These are phyloP conservation scores for slime mould (Dictyostelium discoideum) DNA, from an alignment of 78 protist genomes.

Conservation along the genomic window DNA sequence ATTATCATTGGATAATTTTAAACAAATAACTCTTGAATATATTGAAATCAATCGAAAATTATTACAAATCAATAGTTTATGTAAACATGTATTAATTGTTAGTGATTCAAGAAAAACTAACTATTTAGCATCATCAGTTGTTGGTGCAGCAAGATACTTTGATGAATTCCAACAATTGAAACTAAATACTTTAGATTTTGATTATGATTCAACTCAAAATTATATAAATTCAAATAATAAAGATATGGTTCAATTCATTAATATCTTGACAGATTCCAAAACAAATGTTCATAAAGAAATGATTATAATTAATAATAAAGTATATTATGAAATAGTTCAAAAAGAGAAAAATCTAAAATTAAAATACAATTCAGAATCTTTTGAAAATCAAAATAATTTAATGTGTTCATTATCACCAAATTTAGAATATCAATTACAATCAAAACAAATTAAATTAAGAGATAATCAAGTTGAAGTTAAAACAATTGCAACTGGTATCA, in stretches of 20 bases:
- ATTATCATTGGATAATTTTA: not conserved
- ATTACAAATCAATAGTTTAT: not conserved
- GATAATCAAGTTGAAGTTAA: conserved; percentile 41
- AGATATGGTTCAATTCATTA: not conserved
- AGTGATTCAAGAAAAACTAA: not conserved
- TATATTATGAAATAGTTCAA: not conserved
- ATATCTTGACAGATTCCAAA: not conserved
- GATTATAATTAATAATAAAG: not conserved
- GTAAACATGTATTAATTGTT: not conserved
- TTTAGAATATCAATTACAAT: not conserved
- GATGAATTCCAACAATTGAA: not conserved
- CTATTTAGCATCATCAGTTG: not conserved
- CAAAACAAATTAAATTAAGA: not conserved
- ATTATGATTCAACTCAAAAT: not conserved
- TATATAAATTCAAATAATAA: not conserved
- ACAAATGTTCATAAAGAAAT: not conserved
- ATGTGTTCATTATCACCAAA: not conserved
- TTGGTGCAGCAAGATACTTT: conserved; percentile 18
- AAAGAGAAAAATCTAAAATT: not conserved
- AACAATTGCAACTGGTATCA: conserved; percentile 40
- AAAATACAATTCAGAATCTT: not conserved
- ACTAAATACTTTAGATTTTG: not conserved
- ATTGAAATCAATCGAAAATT: conserved; percentile 37
- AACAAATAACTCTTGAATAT: not conserved
- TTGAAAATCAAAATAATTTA: not conserved